Base-by-base conservation (phyloP, 495 filamentous ascomycete genomes). In the Podospora conica region DNA sequence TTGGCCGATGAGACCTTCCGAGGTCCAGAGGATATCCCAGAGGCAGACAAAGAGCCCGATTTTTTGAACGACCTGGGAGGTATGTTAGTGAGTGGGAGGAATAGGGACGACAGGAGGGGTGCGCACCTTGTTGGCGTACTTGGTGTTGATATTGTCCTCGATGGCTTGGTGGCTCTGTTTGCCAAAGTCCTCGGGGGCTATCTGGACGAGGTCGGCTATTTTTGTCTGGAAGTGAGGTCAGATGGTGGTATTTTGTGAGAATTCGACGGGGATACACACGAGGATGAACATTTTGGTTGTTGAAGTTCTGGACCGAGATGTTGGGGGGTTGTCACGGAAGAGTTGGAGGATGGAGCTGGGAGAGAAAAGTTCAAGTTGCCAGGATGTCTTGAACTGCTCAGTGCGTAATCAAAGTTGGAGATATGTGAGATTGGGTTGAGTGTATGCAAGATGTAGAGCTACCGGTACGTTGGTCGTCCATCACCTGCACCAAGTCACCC, bases 91-190 rank as follows among this genome's bases (percentile, higher is more conserved):
- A 28, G 22, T 21, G 11, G 9, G 18, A 24, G n/a, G 10, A 4
- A 11, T 3, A 5, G 10, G 53, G 25, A 27, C 5, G 55, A 10
- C 66, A 69, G n/a, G 23, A 10, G 20, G 15, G 8, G 22, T 9
- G 15, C 81, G 64, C 60, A 92, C 90, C 77, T 92, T 94, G 80
- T 98, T 96, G 61, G 94, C 87, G 77, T 96, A 98, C 79, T 98
- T 98, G 64, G 86, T 84, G 70, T 98, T 96, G 79, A 98, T 93
- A 68, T 90, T 91, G 75, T 98, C 93, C 77, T 97, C 91, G 66
- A 98, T 88, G 2, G 91, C 91, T 33, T 89, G 83, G 7, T 81
- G 79, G 70, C 90, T 93, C 58, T 87, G 83, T 71, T 92, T 94
- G 40, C 85, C 80, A 73, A 97, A 95, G 71, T 97, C 90, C 71